Evolutionary conservation across 2,329 filamentous ascomycete species (phyloP), one percentile per base, ranked within the genome.

Genomic region (Calonectria ilicicola): DNA sequence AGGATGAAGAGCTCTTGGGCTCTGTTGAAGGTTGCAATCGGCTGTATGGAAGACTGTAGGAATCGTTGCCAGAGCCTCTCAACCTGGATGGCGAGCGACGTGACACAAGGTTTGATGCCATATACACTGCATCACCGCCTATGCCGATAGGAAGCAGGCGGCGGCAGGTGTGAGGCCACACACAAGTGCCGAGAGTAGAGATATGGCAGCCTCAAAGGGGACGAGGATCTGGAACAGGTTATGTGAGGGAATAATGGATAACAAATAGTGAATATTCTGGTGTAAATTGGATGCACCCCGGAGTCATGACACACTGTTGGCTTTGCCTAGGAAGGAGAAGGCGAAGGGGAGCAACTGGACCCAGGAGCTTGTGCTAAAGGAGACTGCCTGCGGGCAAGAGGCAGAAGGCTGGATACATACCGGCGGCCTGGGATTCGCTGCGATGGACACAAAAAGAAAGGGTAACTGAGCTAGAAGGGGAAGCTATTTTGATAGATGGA

Each of bases 71-170:
- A 1, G 69, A 66, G 0, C 56, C 19, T 53, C 74, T 79, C 77
- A 74, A 73, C n/a, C 26, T 72, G 27, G 75, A 78, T 9, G 53
- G 44, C 17, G 69, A 72, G 44, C 46, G 65, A n/a, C 49, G 64
- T 27, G 70, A 65, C 27, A 76, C 15, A 32, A 75, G 73, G 63
- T 60, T 71, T 23, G 74, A 78, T n/a, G 72, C 51, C 77, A 78
- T 78, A 62, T 63, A 53, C n/a, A 65, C 27, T 44, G 32, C 64
- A 69, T 71, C 27, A 29, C 40, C 35, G 29, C 32, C 29, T 19
- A 29, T 23, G 53, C 12, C 2, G 15, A 26, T 32, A 26, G 53
- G 53, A 40, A 23, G 53, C 21, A 60, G n/a, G 44, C 44, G 4
- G 42, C 19, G 12, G 44, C 44, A 47, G n/a, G 44, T 47, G 44